Percentiles rank a stretch among this genome's conserved stretches.
phyloP scores from a whole-genome alignment of 2,329 filamentous ascomycete genomes.

The Chaetomium sp. region DNA sequence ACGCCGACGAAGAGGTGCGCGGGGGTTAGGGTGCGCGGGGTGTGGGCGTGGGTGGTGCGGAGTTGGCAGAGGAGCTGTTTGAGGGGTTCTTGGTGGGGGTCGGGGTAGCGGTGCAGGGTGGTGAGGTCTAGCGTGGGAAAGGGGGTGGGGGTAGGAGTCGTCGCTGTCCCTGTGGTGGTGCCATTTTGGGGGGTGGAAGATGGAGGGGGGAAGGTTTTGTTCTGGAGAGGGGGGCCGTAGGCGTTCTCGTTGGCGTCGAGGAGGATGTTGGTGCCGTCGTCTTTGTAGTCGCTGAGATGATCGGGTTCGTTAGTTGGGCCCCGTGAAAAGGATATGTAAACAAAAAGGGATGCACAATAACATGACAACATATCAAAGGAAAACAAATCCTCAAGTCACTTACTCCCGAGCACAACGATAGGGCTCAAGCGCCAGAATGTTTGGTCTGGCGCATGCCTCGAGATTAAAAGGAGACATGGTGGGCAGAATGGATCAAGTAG shows the following conservation, averaged over 20 bases:
- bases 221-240: slow-evolving; percentile 66
- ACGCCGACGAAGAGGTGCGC: slow-evolving; percentile 91
- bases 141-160: slow-evolving; percentile 19
- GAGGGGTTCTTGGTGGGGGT: slow-evolving; percentile 83
- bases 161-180: slow-evolving; percentile 30
- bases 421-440: slow-evolving; percentile 69
- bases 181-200: neutral
- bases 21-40: slow-evolving; percentile 62
- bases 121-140: slow-evolving; percentile 65
- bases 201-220: slow-evolving; percentile 32
- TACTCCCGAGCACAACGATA: slow-evolving; percentile 80
- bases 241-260: slow-evolving; percentile 98
- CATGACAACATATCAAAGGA: too few species aligned
- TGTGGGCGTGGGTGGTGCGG: slow-evolving; percentile 80
- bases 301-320: neutral
- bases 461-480: slow-evolving; percentile 62
- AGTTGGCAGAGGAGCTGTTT: slow-evolving; percentile 83
- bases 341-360: too few species aligned
- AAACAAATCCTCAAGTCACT: slow-evolving; percentile 28
- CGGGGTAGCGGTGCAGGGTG: slow-evolving; percentile 87
- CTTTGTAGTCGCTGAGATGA: slow-evolving; percentile 82
- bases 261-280: slow-evolving; percentile 90
- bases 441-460: slow-evolving; percentile 66
- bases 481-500: neutral
- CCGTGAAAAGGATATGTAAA: too few species aligned